Conservation (phyloP, 129 eudicot genomes). For the Mikania micrantha region DNA sequence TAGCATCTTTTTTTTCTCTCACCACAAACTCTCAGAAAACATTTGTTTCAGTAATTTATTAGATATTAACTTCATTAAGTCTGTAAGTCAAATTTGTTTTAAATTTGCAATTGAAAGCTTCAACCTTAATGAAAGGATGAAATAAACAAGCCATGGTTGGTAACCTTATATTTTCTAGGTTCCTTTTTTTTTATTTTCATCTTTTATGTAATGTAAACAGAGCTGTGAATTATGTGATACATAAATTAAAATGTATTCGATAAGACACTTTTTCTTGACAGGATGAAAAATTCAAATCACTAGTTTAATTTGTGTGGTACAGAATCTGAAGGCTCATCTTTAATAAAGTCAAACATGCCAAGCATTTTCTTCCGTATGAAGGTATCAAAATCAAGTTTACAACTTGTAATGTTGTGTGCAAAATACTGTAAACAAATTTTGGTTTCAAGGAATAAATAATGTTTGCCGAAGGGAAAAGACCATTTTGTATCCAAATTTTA, state of each 20-base stretch:
- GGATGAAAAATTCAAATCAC: not conserved
- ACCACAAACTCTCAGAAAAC: not conserved
- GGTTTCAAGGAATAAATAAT: no score
- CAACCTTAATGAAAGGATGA: not conserved
- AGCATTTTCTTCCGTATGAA: no score
- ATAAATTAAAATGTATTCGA: not conserved
- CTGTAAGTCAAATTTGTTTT: not conserved
- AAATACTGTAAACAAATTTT: not conserved
- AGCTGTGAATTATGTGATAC: no score
- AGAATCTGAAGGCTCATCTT: not conserved
- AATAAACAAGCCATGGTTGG: not conserved
- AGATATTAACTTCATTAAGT: not conserved
- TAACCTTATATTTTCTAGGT: not conserved
- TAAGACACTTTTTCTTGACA: not conserved
- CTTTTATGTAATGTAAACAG: not conserved
- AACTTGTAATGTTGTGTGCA: not conserved
- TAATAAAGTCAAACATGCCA: not conserved
- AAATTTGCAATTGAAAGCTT: not conserved
- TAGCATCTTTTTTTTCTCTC: not conserved
- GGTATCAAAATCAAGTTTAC: not conserved
- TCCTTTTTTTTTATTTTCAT: not conserved
- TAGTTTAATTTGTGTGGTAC: not conserved
- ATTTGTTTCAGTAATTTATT: not conserved
- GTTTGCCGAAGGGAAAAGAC: no score
- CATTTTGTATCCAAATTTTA: not conserved